Evolutionary conservation across 129 eudicot species (phyloP), one percentile per base, ranked within the genome.

Genomic region (Pulicaria dysenterica): DNA sequence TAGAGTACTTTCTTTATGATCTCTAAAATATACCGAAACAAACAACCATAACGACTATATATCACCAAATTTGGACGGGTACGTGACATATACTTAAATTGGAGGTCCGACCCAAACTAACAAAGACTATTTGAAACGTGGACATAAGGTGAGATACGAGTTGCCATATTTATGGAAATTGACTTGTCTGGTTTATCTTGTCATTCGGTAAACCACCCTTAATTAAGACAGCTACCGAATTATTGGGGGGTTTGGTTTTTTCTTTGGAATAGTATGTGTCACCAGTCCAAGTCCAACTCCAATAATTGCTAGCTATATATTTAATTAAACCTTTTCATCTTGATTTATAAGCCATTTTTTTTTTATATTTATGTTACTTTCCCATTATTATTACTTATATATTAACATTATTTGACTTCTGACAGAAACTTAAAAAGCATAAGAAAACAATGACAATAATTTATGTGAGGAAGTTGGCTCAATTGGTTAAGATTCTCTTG

Each of bases 181-280:
- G 68, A 61, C 61, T 39, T 8, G 58, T 38, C 67, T 37, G 7
- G 7, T 60, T 61, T 47, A 54, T 48, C 48, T 46, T 44, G 34
- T 14, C 65, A 70, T 41, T 38, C 3, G 73, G 73, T 69, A 50
- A 67, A 48, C 45, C 44, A 71, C 40, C 40, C 58, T n/a, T 48
- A 34, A 38, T 24, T 45, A 59, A 59, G 65, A 38, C 38, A 64
- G n/a, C 56, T 41, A 64, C 72, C 72, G 34, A 74, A 74, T 74
- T 37, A 53, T 31, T 64, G 56, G 57, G 50, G 63, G 78, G 16
- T 39, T 50, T 40, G 2, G 15, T 50, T 39, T 38, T 62, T 42
- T 14, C 15, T 11, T 38, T 36, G 49, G 10, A 70, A 41, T 70
- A 70, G 46, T 16, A 55, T 47, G 3, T 69, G 77, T 38, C 70